Evolutionary conservation across 305 asterid species (phyloP).

Genomic region (Petunia hybrid): DNA sequence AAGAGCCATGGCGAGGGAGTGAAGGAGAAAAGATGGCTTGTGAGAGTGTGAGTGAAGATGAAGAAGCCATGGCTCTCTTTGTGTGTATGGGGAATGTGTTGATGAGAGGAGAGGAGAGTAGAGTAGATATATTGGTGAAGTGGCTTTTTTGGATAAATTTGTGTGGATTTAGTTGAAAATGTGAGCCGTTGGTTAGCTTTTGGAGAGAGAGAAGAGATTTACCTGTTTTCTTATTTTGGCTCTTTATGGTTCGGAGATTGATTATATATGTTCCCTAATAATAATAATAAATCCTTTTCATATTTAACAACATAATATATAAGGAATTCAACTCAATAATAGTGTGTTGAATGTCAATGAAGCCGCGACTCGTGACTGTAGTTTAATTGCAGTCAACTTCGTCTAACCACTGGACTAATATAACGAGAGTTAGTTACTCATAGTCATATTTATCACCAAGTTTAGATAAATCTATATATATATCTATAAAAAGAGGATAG

Average conservation of each 20-base stretch:
- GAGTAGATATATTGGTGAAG: background rate
- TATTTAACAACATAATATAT: no score
- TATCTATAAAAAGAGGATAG: no score
- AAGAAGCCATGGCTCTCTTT: constrained; percentile 82
- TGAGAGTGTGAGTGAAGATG: constrained; percentile 89
- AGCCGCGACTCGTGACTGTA: background rate
- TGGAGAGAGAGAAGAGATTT: constrained; percentile 22
- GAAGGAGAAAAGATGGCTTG: constrained; percentile 87
- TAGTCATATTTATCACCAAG: background rate
- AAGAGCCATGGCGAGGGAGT: constrained; percentile 78
- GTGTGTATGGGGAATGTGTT: constrained; percentile 11
- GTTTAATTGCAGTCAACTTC: no score
- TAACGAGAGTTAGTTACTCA: background rate
- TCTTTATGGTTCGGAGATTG: background rate
- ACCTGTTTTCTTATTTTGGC: background rate
- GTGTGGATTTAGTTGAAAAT: constrained; percentile 27
- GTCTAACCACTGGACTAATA: background rate
- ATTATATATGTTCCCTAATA: no score
- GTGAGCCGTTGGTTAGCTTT: constrained; percentile 34
- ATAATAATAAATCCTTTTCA: no score
- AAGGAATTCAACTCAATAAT: no score
- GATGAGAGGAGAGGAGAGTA: background rate
- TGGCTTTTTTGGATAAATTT: constrained; percentile 6
- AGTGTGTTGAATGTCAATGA: background rate
- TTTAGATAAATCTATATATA: background rate